Conservation (phyloP, 495 filamentous ascomycete genomes). For the Tuber melanosporum region DNA sequence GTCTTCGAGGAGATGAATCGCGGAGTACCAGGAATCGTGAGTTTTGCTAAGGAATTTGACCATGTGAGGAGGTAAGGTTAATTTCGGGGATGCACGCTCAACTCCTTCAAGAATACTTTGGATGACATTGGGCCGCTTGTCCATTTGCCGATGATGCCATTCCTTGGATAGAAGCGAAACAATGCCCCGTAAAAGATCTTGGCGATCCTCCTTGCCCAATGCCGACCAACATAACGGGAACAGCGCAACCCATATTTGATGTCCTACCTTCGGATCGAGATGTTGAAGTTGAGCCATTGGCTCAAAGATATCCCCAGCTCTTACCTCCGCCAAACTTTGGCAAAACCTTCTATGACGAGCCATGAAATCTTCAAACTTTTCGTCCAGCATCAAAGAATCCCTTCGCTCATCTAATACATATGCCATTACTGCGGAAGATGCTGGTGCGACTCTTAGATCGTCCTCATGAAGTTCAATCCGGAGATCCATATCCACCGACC, state of each 20-base stretch:
- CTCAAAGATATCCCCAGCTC: conserved; percentile 76
- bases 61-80: conserved; percentile 89
- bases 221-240: conserved; percentile 94
- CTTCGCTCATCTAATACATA: conserved; percentile 63
- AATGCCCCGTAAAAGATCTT: conserved; percentile 84
- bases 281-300: conserved; percentile 94
- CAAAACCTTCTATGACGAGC: conserved; percentile 72
- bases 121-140: conserved; percentile 89
- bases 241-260: conserved; percentile 80
- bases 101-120: conserved; percentile 81
- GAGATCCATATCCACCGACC: conserved; percentile 77
- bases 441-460: conserved; percentile 70
- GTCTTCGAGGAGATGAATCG: conserved; percentile 75
- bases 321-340: conserved; percentile 72
- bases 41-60: conserved; percentile 87
- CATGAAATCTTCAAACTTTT: conserved; percentile 73
- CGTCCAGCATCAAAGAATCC: conserved; percentile 66
- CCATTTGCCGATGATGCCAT: conserved; percentile 86
- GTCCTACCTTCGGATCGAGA: conserved; percentile 67
- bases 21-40: conserved; percentile 94
- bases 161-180: conserved; percentile 84
- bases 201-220: conserved; percentile 74
- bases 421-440: conserved; percentile 61
- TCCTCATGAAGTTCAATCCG: conserved; percentile 67
- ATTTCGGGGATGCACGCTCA: conserved; percentile 70